phyloP scores from a whole-genome alignment of 441 rosid species.

The Adansonia grandidieri region DNA sequence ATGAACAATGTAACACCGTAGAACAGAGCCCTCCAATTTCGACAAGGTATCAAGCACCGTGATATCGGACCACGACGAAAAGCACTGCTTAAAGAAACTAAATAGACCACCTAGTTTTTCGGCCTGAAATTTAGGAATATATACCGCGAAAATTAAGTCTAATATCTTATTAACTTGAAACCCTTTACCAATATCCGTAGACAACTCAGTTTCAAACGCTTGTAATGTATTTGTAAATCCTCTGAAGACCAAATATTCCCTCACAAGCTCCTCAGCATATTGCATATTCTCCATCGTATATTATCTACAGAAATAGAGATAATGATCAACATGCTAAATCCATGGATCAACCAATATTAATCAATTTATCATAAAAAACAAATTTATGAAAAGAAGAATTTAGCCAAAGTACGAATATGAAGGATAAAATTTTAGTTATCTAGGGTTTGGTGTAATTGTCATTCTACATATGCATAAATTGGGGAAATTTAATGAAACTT shows the following conservation, averaged over 20 bases:
- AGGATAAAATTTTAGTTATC: background rate
- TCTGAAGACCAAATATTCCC: constrained; percentile 70
- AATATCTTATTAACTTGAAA: constrained; percentile 62
- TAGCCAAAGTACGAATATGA: background rate
- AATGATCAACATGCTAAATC: background rate
- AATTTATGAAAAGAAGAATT: background rate
- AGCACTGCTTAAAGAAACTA: constrained; percentile 55
- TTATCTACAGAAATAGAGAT: constrained; percentile 21
- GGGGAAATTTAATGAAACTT: background rate
- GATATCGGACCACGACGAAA: constrained; percentile 50
- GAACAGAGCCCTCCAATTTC: constrained; percentile 57
- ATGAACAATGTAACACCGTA: constrained; percentile 56
- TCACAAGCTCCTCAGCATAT: constrained; percentile 68
- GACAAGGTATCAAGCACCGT: constrained; percentile 44
- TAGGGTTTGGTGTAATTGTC: constrained; percentile 5
- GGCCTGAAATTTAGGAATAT: constrained; percentile 59
- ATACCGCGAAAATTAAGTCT: constrained; percentile 59
- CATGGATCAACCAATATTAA: background rate
- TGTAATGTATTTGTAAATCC: constrained; percentile 66
- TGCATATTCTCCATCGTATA: constrained; percentile 66
- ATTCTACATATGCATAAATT: background rate
- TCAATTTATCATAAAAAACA: background rate
- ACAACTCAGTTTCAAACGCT: constrained; percentile 57
- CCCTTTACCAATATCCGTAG: constrained; percentile 62
- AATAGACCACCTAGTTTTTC: constrained; percentile 54